These are phyloP conservation scores for Dianthus caryophyllus DNA, from an alignment of 148 eudicot species.

Conservation along the genomic window DNA sequence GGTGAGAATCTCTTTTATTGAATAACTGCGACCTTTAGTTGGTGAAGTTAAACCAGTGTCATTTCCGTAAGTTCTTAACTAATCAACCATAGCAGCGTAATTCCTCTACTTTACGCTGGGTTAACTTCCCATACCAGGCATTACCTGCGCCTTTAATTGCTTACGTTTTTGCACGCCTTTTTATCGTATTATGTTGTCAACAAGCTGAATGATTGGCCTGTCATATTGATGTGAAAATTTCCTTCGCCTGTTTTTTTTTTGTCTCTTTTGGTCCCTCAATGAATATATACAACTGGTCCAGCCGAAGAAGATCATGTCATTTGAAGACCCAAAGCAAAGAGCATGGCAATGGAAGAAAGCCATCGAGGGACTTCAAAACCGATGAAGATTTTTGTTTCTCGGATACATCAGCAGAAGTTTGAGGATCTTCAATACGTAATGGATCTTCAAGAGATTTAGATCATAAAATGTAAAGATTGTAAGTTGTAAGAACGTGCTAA, in stretches of 20 bases:
- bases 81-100: too few relatives aligned
- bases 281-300: conserved; percentile 30
- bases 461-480: conserved; percentile 10
- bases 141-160: conserved; percentile 1
- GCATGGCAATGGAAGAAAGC: conserved; percentile 94
- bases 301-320: conserved; percentile 84
- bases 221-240: conserved; percentile 4
- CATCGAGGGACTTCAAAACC: conserved; percentile 83
- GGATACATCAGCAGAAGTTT: conserved; percentile 16
- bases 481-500: conserved; percentile 13
- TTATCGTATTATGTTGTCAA: background rate
- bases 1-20: conserved; percentile 41
- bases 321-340: conserved; percentile 95
- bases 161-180: background rate
- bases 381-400: conserved; percentile 26
- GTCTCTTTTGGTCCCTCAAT: too few relatives aligned
- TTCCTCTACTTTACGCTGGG: background rate
- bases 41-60: too few relatives aligned
- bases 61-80: too few relatives aligned
- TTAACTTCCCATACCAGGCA: background rate
- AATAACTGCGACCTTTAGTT: background rate
- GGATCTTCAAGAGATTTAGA: conserved; percentile 18
- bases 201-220: background rate
- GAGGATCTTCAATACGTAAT: conserved; percentile 12
- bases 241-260: conserved; percentile 1